A percentile compares a stretch with the other conserved stretches of the same genome.
phyloP scores from a whole-genome alignment of 768 basidiomycete species.

The Boletus edulis region DNA sequence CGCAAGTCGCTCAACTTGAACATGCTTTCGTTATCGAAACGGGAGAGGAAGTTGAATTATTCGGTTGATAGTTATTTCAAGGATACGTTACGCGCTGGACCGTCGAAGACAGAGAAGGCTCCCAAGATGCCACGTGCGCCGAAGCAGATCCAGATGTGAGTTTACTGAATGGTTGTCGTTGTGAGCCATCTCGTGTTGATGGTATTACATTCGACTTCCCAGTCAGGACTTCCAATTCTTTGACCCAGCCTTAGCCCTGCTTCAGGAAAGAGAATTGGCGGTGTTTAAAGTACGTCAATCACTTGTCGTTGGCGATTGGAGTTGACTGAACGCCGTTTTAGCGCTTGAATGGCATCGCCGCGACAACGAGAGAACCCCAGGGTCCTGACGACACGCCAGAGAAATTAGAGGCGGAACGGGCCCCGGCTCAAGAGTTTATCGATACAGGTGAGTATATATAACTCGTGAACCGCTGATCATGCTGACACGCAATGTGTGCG shows the following conservation, averaged over 20 bases:
- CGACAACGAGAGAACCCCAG: conserved; percentile 60
- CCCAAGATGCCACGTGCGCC: conserved; percentile 84
- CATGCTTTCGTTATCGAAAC: conserved; percentile 84
- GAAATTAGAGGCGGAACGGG: conserved; percentile 76
- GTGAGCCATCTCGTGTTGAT: not conserved
- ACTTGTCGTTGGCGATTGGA: not conserved
- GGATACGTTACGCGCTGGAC: conserved; percentile 79
- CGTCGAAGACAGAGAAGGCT: conserved; percentile 76
- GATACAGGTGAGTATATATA: conserved; percentile 58
- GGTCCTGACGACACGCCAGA: conserved; percentile 80
- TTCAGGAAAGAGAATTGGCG: conserved; percentile 86
- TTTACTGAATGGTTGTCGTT: conserved; percentile 4
- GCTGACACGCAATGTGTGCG: not conserved
- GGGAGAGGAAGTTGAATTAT: conserved; percentile 92
- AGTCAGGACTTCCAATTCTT: conserved; percentile 99
- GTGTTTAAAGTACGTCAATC: conserved; percentile 60
- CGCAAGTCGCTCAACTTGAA: conserved; percentile 73
- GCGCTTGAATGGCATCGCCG: conserved; percentile 66
- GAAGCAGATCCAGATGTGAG: conserved; percentile 82
- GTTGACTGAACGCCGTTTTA: conserved; percentile 20
- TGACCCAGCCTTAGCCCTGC: conserved; percentile 69
- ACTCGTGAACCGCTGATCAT: not conserved
- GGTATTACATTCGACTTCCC: not conserved
- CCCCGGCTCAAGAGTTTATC: conserved; percentile 80
- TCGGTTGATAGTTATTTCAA: conserved; percentile 96